Base-by-base conservation (phyloP, 1,139 yeast genomes). In the Scheffersomyces cryptocercus region DNA sequence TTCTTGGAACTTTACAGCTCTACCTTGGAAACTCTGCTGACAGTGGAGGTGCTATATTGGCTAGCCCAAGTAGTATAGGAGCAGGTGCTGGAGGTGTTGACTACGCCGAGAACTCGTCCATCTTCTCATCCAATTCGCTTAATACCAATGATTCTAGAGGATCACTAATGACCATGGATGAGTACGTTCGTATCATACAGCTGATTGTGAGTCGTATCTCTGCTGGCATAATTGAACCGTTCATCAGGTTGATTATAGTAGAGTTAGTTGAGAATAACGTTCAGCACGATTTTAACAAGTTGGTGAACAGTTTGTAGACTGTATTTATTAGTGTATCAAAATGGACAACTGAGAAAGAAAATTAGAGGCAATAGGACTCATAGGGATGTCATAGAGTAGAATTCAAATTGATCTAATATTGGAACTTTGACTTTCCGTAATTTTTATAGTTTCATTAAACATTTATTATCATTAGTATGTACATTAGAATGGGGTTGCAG, bases 211-310 rank as follows among this genome's bases (percentile, higher is more conserved):
- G 54, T 39, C 51, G 76, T 33, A 55, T 73, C 3, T 58, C 61
- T 29, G 48, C 46, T 20, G 79, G 78, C 2, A 53, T 74, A 35
- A 55, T 70, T 9, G 75, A 72, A 43, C 79, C 79, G 7, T 70
- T 74, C 44, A 57, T 66, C 29, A 58, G 57, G 39, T 54, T 67
- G 44, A 45, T 70, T 4, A 53, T 69, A 41, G 51, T 56, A 38
- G 67, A 64, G 35, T 57, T 70, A 42, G 72, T 70, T 28, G 67
- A 65, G 43, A 54, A 54, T 9, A 61, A 55, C 38, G 55, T 73
- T 5, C 58, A 60, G 28, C 56, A 53, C 26, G 72, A 68, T 41
- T 71, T 72, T 47, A 54, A 56, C 41, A 53, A 58, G 36, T 60
- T 73, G 41, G 53, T 71, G 16, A 55, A 54, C 35, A 61, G 59